These are phyloP conservation scores for Phialophora expanda DNA, from an alignment of 2,329 filamentous ascomycete species.

Conservation along the genomic window DNA sequence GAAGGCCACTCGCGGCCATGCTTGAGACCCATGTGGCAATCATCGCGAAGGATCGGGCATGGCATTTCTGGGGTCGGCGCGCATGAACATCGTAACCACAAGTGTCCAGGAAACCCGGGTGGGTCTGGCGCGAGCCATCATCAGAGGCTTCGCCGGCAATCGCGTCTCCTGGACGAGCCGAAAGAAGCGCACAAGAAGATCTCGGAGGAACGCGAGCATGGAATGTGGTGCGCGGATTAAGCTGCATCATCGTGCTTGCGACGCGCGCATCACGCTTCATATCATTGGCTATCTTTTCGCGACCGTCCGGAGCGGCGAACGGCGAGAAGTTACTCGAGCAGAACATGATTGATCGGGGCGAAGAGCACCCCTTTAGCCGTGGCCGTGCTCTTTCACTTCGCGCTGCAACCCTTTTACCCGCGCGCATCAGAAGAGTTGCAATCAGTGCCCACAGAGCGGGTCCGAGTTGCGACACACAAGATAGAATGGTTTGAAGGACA, in stretches of 20 bases:
- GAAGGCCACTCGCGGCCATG: neutral
- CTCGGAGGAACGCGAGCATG: neutral
- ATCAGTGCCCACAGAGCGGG: neutral
- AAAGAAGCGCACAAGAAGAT: conserved; percentile 11
- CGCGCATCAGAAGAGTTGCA: conserved; percentile 10
- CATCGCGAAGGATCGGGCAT: conserved; percentile 7
- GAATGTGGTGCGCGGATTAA: neutral
- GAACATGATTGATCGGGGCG: neutral
- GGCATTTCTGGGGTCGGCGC: conserved; percentile 9
- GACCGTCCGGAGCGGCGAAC: neutral
- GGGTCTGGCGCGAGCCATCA: conserved; percentile 7
- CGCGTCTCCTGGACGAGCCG: conserved; percentile 10
- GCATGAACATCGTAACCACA: conserved; percentile 6
- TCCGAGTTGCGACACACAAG: neutral
- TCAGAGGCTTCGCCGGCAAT: conserved; percentile 9
- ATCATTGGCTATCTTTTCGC: neutral
- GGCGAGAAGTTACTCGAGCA: neutral
- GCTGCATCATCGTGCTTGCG: neutral
- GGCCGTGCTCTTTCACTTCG: neutral
- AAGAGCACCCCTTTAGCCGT: conserved; percentile 6
- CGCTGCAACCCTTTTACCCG: conserved; percentile 12
- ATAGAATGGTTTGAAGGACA: neutral
- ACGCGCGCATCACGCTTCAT: neutral
- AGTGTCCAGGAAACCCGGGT: neutral
- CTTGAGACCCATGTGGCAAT: conserved; percentile 8